Percentiles rank a stretch among this genome's conserved stretches.
Evolutionary conservation across 140 eudicot species (phyloP).

Genomic region (Stevia rebaudiana): DNA sequence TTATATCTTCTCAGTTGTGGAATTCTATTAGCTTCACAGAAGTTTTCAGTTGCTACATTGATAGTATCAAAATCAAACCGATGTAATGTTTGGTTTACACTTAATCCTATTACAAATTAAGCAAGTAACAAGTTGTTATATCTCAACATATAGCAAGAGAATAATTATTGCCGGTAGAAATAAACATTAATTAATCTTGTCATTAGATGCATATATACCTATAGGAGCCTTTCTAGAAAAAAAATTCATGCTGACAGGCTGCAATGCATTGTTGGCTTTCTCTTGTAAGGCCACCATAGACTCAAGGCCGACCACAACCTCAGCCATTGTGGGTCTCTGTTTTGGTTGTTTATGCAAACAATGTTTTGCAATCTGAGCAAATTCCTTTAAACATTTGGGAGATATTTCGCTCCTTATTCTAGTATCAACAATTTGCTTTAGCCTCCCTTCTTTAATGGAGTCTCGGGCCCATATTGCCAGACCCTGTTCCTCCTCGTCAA

Average conservation of each 20-base stretch:
- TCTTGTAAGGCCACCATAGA: conserved; percentile 9
- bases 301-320: conserved; percentile 8
- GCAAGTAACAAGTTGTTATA: not conserved
- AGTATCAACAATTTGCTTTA: conserved; percentile 17
- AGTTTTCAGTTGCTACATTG: conserved; percentile 19
- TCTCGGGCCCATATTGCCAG: conserved; percentile 4
- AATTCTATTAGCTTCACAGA: not conserved
- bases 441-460: conserved; percentile 12
- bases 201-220: not conserved
- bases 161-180: not conserved
- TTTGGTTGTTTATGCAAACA: conserved; percentile 9
- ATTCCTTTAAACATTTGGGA: not conserved
- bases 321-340: conserved; percentile 11
- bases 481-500: conserved; percentile 21
- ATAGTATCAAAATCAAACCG: conserved; percentile 8
- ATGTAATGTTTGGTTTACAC: not conserved
- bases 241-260: not conserved
- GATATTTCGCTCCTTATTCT: not conserved
- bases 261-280: not conserved
- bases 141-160: not conserved
- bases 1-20: not conserved
- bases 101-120: not conserved
- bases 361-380: conserved; percentile 1
- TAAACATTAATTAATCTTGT: not conserved
- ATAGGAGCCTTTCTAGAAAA: not conserved